These are phyloP conservation scores for Penicillium paxilli DNA, from an alignment of 495 filamentous ascomycete species.

Conservation along the genomic window DNA sequence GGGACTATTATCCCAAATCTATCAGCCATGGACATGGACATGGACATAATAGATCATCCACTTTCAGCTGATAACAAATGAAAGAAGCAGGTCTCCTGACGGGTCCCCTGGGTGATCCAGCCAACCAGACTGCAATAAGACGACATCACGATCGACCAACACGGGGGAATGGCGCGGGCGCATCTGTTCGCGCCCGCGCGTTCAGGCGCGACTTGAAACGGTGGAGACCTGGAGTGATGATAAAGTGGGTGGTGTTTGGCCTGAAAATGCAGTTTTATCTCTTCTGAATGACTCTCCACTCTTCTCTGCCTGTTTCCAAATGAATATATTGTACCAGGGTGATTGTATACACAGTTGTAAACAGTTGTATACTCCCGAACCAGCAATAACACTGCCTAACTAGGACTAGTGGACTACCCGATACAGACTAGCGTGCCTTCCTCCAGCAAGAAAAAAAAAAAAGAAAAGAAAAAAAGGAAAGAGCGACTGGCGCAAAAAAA, in stretches of 20 bases:
- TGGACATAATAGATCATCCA: no score
- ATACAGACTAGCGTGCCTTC: constrained; percentile 20
- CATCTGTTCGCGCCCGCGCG: constrained; percentile 8
- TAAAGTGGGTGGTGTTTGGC: no score
- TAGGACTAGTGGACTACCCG: constrained; percentile 14
- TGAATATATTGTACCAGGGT: no score
- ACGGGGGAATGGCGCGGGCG: constrained; percentile 8
- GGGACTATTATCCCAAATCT: not conserved
- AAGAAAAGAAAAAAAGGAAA: constrained; percentile 16
- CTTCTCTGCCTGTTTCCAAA: no score
- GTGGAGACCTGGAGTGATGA: no score
- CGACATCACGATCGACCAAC: constrained; percentile 14
- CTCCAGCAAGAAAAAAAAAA: constrained; percentile 28
- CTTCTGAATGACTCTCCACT: not conserved
- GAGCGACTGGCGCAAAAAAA: constrained; percentile 2
- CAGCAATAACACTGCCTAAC: constrained; percentile 11
- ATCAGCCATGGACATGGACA: not conserved
- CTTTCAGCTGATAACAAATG: constrained; percentile 25
- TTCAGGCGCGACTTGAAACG: constrained; percentile 24
- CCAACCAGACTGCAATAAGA: constrained; percentile 10
- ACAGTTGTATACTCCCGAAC: not conserved
- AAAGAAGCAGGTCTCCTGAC: constrained; percentile 29
- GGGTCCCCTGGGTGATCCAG: constrained; percentile 6
- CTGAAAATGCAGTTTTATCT: no score
- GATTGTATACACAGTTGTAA: not conserved